Base-by-base conservation (phyloP, 768 basidiomycete species). In the Leccinum variicolor region DNA sequence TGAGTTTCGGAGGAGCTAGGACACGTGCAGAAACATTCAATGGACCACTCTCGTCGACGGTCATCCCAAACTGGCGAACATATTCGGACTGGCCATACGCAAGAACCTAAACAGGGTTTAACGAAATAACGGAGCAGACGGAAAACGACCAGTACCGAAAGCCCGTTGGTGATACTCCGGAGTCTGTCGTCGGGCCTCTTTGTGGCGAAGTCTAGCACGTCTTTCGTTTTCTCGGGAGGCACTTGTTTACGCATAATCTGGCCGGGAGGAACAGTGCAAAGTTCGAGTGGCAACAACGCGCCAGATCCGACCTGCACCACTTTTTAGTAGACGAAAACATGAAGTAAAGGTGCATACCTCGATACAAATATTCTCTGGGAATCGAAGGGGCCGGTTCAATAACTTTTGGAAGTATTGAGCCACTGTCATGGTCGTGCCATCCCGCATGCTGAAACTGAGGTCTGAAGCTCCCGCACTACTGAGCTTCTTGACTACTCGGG, bases 21-120 rank as follows among this genome's bases (percentile, higher is more conserved):
- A 91, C 73, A 3, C 91, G 79, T 0, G 88, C 90, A 23, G 79
- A 70, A 33, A 90, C 75, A 33, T 66, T 75, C 34, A 90, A 75
- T 0, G 89, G 85, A 4, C 78, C 79, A 1, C 76, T 64, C 50
- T 83, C 60, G 17, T 74, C 75, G 19, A 93, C 84, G 3, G 74
- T 60, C 80, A 93, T 83, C 8, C 89, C 89, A 60, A 92, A 92
- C 66, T 85, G 79, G 43, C 81, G 78, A 33, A 92, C 82, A 60
- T 89, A 90, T 69, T 90, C 83, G 0, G 87, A 89, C 68, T 87
- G 84, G 0, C 86, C 85, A 62, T 90, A 90, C 26, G 80, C 78
- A 55, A 88, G 74, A 39, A 85, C 80, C 84, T 86, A 53, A 10
- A 50, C 17, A 34, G 28, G 3, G 14, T 19, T 63, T 21, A 52